Percentiles rank a stretch among this genome's conserved stretches.
phyloP scores from a whole-genome alignment of 1,284 basidiomycete species.

The Xerocomus nothofagi region DNA sequence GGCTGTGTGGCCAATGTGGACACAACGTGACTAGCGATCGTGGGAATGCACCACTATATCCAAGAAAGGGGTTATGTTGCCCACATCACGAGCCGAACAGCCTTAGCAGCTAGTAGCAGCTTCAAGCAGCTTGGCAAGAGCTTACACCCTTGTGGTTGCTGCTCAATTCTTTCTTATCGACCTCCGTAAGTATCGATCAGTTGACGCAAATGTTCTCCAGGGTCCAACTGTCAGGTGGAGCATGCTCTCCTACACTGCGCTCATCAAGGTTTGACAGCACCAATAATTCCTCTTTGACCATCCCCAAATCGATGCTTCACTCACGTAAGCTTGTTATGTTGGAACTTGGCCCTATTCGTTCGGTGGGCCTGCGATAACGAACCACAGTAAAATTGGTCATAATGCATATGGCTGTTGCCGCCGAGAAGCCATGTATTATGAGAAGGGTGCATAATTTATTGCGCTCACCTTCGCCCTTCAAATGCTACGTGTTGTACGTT shows the following conservation, averaged over 20 bases:
- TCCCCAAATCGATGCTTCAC: conserved; percentile 18
- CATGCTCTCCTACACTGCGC: conserved; percentile 9
- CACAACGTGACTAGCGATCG: conserved; percentile 22
- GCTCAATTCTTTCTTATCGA: conserved; percentile 26
- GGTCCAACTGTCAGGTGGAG: conserved; percentile 24
- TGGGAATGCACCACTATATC: conserved; percentile 21
- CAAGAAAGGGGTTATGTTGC: conserved; percentile 6
- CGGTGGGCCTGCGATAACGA: conserved; percentile 20
- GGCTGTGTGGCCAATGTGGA: conserved; percentile 18
- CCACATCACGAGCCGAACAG: conserved; percentile 5
- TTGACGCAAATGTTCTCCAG: conserved; percentile 24
- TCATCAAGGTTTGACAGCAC: conserved; percentile 33
- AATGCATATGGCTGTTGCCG: not conserved
- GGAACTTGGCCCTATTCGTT: conserved; percentile 12
- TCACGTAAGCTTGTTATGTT: conserved; percentile 26
- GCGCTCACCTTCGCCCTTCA: not conserved
- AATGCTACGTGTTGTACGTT: not conserved
- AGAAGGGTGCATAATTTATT: not conserved
- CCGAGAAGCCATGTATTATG: not conserved
- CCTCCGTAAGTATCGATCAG: conserved; percentile 27
- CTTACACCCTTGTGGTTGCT: conserved; percentile 16
- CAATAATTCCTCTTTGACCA: conserved; percentile 21
- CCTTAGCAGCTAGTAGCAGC: no score
- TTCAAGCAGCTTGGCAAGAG: conserved; percentile 22
- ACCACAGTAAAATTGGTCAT: not conserved